phyloP scores from a whole-genome alignment of 768 basidiomycete species.

The Mycena indigotica region DNA sequence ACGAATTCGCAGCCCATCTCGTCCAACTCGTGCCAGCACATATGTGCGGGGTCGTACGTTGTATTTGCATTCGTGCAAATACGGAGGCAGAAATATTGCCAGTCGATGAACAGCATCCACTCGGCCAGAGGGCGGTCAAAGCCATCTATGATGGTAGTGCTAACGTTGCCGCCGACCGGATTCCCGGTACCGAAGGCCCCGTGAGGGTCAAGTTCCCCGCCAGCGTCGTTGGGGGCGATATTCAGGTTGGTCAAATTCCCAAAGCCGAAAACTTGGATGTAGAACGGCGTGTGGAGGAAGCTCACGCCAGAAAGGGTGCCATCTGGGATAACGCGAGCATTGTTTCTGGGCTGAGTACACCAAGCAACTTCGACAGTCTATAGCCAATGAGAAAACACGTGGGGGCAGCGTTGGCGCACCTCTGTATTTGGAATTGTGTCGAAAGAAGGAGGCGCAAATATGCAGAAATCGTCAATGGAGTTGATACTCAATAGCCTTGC shows the following conservation, averaged over 20 bases:
- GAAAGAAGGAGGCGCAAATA: conserved; percentile 8
- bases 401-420: background rate
- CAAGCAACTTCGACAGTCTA: conserved; percentile 11
- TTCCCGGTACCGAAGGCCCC: conserved; percentile 43
- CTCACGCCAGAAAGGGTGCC: background rate
- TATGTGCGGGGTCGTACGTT: conserved; percentile 28
- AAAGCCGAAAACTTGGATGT: conserved; percentile 45
- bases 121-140: conserved; percentile 38
- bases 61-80: conserved; percentile 44
- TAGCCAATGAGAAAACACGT: no score
- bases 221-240: conserved; percentile 40
- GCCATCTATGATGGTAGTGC: conserved; percentile 40
- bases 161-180: conserved; percentile 48
- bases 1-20: conserved; percentile 47
- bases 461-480: conserved; percentile 12
- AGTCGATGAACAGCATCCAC: conserved; percentile 46
- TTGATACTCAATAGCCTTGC: conserved; percentile 8
- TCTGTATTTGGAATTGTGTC: conserved; percentile 7
- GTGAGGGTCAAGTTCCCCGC: conserved; percentile 49
- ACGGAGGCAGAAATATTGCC: conserved; percentile 42
- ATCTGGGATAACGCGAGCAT: conserved; percentile 12
- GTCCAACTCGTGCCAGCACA: conserved; percentile 50
- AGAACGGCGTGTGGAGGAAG: conserved; percentile 31
- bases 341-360: conserved; percentile 11
- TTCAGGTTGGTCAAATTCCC: conserved; percentile 45